Evolutionary conservation across 2,329 filamentous ascomycete species (phyloP).

Genomic region (Bimuria novae-zelandiae): DNA sequence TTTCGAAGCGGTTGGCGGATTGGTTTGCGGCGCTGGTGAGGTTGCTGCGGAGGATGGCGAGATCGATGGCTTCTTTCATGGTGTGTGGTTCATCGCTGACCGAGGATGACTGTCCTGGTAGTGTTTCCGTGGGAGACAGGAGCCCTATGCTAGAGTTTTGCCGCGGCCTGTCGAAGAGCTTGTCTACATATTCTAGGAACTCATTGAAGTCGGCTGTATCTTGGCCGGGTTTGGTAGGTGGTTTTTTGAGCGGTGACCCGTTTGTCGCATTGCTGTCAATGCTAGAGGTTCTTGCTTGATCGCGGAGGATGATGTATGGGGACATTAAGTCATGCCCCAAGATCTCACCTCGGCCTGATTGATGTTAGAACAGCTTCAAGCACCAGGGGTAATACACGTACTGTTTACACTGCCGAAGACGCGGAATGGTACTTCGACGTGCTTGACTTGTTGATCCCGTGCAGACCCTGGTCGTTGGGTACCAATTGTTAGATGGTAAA

Average conservation of each 20-base stretch:
- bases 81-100: constrained; percentile 63
- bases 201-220: constrained; percentile 50
- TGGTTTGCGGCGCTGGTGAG: constrained; percentile 69
- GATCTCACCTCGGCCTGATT: constrained; percentile 73
- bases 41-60: constrained; percentile 75
- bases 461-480: constrained; percentile 82
- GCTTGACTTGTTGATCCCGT: constrained; percentile 77
- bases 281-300: constrained; percentile 67
- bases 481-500: constrained; percentile 87
- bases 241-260: constrained; percentile 26
- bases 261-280: constrained; percentile 33
- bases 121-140: constrained; percentile 72
- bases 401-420: constrained; percentile 91
- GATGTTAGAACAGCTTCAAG: background rate
- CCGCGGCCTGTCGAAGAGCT: constrained; percentile 43
- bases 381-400: constrained; percentile 22
- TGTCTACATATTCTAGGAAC: constrained; percentile 55
- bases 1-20: constrained; percentile 92
- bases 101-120: constrained; percentile 51
- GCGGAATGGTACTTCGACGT: constrained; percentile 91
- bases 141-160: constrained; percentile 56
- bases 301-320: constrained; percentile 86
- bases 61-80: constrained; percentile 84
- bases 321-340: constrained; percentile 93
- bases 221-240: constrained; percentile 28